Percentiles rank a stretch among this genome's conserved stretches.
phyloP scores from a whole-genome alignment of 306 rosid genomes.

The Lotus japonicus region DNA sequence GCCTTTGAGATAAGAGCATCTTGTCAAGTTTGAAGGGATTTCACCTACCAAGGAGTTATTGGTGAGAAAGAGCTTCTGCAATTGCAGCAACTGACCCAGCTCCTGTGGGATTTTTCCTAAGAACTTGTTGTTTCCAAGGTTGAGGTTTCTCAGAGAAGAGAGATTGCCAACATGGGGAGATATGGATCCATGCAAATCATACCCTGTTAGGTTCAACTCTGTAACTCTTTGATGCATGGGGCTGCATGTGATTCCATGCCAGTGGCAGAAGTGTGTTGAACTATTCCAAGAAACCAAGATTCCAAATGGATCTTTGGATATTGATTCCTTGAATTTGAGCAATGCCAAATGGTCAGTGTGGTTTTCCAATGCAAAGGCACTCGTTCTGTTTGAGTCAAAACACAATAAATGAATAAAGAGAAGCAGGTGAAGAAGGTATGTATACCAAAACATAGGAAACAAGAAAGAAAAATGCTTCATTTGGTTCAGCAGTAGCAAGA shows the following conservation, averaged over 20 bases:
- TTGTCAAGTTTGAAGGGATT: conserved; percentile 16
- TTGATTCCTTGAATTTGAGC: neutral
- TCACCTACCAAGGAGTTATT: neutral
- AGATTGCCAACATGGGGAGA: neutral
- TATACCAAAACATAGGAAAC: too few species aligned
- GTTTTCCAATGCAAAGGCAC: neutral
- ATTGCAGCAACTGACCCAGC: neutral
- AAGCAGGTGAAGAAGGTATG: too few species aligned
- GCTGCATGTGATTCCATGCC: conserved; percentile 24
- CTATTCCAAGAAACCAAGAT: conserved; percentile 26
- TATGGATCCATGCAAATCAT: neutral
- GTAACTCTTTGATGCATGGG: neutral
- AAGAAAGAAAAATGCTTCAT: too few species aligned
- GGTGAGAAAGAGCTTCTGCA: neutral
- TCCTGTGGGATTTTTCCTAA: neutral
- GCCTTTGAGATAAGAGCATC: neutral
- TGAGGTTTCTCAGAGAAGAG: neutral
- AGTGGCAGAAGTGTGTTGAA: conserved; percentile 24
- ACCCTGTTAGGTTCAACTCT: neutral
- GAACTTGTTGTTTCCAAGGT: neutral
- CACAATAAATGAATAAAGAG: neutral
- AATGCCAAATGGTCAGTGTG: conserved; percentile 1
- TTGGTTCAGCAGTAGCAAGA: too few species aligned
- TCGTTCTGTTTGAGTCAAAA: neutral
- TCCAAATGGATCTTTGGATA: conserved; percentile 2